A percentile compares a stretch with the other conserved stretches of the same genome.
These are phyloP conservation scores for Gorgonomyces haynaldii DNA, from an alignment of 192 early-diverging fungal genomes.

Conservation along the genomic window DNA sequence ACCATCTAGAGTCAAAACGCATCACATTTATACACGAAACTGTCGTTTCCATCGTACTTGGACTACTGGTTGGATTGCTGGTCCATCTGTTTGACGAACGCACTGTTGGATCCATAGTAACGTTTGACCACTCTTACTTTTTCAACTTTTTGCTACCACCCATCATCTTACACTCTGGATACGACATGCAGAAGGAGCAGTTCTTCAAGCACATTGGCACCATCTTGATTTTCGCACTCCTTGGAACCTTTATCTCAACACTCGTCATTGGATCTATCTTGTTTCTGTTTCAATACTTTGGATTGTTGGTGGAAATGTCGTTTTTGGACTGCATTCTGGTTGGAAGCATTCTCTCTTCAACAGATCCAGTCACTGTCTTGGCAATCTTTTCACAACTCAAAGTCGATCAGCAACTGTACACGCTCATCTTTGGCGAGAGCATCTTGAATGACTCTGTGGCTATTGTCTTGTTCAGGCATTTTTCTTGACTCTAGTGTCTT, in stretches of 20 bases:
- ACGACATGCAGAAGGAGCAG: conserved; percentile 64
- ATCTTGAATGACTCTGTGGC: conserved; percentile 95
- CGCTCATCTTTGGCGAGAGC: conserved; percentile 93
- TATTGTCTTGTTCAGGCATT: conserved; percentile 79
- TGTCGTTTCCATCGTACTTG: conserved; percentile 86
- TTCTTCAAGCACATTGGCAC: conserved; percentile 83
- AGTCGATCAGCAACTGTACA: conserved; percentile 89
- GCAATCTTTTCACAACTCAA: conserved; percentile 87
- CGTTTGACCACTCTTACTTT: conserved; percentile 84
- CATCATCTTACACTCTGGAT: conserved; percentile 94
- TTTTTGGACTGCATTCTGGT: conserved; percentile 91
- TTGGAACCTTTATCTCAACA: conserved; percentile 86
- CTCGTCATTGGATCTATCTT: conserved; percentile 68
- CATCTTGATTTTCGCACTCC: conserved; percentile 86
- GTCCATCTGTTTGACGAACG: conserved; percentile 12
- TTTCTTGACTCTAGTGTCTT: conserved; percentile 41
- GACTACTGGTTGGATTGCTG: conserved; percentile 38
- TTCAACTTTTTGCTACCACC: conserved; percentile 95
- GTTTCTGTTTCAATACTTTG: neutral
- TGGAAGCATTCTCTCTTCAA: conserved; percentile 88
- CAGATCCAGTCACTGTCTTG: conserved; percentile 93
- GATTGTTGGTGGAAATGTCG: conserved; percentile 35
- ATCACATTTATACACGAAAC: conserved; percentile 92
- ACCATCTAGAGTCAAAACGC: conserved; percentile 73
- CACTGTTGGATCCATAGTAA: conserved; percentile 66